Evolutionary conservation across 768 basidiomycete species (phyloP), one percentile per base, ranked within the genome.

Genomic region (Russula olivacea): DNA sequence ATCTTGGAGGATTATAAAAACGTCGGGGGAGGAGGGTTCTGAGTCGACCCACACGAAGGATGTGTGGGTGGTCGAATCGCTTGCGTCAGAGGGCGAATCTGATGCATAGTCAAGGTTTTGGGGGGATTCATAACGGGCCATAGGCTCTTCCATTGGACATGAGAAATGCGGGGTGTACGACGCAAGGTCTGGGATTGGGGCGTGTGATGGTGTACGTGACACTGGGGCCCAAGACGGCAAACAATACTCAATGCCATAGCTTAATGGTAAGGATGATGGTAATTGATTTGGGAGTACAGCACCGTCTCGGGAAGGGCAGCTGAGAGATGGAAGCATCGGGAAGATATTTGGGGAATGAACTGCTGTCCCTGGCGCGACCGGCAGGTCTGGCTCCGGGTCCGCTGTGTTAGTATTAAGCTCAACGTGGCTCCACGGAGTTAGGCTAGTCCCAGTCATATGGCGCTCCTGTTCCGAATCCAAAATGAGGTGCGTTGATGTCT

Each of bases 61-160:
- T 41, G 57, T 19, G 28, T 28, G 25, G 11, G 56, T 38, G 25
- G 23, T 48, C 12, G 50, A 41, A 47, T 47, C 28, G 47, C 52
- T 55, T 14, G 38, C 21, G 47, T 55, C 58, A 23, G 58, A 59
- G n/a, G 52, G 40, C 19, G 47, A 63, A 59, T 59, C 62, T 23
- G 23, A 23, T 6, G 38, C n/a, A 25, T 41, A 54, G 28, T 59
- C 62, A 14, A 54, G 21, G 10, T 21, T 47, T 47, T 45, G 19
- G 52, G 10, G 28, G 57, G 7, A 17, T 34, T 45, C 30, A 19
- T 43, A 19, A 34, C 19, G 56, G n/a, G 36, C 57, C 5, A 41
- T 45, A 23, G 28, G 30, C 19, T 48, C 45, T 32, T 47, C 38
- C 8, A 28, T 15, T 11, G 47, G 23, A 10, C 12, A 15, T 25